Base-by-base conservation (phyloP, 1,284 basidiomycete genomes). In the Psilocybe mexicana region DNA sequence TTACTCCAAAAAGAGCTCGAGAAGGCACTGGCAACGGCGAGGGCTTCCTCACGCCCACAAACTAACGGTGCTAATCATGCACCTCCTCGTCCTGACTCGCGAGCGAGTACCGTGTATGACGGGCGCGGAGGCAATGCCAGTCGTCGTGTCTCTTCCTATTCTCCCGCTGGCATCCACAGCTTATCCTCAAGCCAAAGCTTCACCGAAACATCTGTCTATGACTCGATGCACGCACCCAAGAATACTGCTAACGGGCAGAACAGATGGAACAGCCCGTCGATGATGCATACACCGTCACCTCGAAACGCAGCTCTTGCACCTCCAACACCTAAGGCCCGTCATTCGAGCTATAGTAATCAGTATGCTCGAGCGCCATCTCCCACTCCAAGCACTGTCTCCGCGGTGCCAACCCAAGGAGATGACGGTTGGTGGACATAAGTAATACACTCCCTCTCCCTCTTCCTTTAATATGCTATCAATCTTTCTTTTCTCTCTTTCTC, bases 151-250 rank as follows among this genome's bases (percentile, higher is more conserved):
- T 56, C 63, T 54, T 61, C 67, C 50, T 65, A 69, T 66, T 47
- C 65, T 60, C 55, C 68, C 30, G 65, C 68, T 36, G 63, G 64
- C 25, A 74, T 78, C 55, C 63, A 64, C 25, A 74, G 78, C 56
- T 79, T 59, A n/a, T 47, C 58, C 25, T 58, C 56, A 23, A 55
- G 74, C 43, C 70, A 72, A 48, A 82, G 85, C 2, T 81, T 82
- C 2, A 79, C 81, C 0, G 73, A 78, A 55, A 68, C 81, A 3
- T 86, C 86, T 2, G 86, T 89, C 6, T 84, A 84, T 80, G 85
- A 90, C 64, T 91, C 89, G 0, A 88, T 90, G 72, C 89, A 91
- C 63, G 87, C 87, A 18, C 87, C 88, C 12, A 70, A 67, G 40
- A 70, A 70, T 43, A 66, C 66, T 38, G 46, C n/a, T 18, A 70